A percentile compares a stretch with the other conserved stretches of the same genome.
Evolutionary conservation across 768 basidiomycete species (phyloP).

Genomic region (Crassisporium funariophilum): DNA sequence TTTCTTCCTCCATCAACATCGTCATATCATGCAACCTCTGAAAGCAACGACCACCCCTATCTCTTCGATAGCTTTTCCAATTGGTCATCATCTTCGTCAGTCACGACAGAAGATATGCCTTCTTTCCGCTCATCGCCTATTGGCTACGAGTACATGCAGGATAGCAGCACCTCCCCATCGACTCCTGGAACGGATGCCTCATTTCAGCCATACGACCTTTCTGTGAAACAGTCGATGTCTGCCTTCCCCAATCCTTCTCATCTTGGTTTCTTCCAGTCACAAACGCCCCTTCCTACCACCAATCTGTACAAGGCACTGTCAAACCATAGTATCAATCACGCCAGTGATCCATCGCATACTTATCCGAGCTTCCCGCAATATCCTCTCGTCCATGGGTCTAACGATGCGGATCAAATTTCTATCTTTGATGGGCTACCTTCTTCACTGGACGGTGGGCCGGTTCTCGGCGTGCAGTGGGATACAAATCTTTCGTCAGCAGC

Average conservation of each 20-base stretch:
- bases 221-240: slow-evolving; percentile 33
- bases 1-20: slow-evolving; percentile 24
- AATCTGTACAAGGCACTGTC: slow-evolving; percentile 21
- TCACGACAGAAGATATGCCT: slow-evolving; percentile 30
- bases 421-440: slow-evolving; percentile 30
- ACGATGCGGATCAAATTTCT: slow-evolving; percentile 34
- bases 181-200: slow-evolving; percentile 29
- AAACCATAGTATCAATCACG: slow-evolving; percentile 13
- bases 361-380: slow-evolving; percentile 32
- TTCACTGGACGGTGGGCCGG: slow-evolving; percentile 27
- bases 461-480: slow-evolving; percentile 35
- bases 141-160: slow-evolving; percentile 23
- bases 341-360: slow-evolving; percentile 21
- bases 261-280: slow-evolving; percentile 21
- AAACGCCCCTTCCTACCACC: slow-evolving; percentile 13
- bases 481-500: slow-evolving; percentile 17
- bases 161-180: slow-evolving; percentile 27
- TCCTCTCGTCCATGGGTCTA: slow-evolving; percentile 27
- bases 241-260: slow-evolving; percentile 33
- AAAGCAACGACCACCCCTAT: slow-evolving; percentile 26
- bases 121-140: slow-evolving; percentile 30
- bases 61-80: slow-evolving; percentile 24
- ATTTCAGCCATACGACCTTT: slow-evolving; percentile 36
- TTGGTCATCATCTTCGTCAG: slow-evolving; percentile 36
- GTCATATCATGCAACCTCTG: slow-evolving; percentile 19